Base-by-base conservation (phyloP, 805 yeast species). In the Candida manassasensis region DNA sequence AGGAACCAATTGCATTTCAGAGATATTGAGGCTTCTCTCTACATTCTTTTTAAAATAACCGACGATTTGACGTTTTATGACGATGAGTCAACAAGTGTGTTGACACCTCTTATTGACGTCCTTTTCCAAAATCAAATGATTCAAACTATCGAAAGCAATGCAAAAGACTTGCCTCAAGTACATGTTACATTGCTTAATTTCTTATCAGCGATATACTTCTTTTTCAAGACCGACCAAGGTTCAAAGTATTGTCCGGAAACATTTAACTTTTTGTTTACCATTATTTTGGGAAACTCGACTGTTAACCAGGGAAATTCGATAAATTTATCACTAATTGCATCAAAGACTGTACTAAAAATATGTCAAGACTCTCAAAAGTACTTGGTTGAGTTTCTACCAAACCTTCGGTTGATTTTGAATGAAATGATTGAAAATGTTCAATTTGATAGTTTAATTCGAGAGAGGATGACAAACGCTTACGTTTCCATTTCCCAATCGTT, bases 401-500 rank as follows among this genome's bases (percentile, higher is more conserved):
- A 64, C 36, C 71, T 79, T 44, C 77, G 77, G 40, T 48, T 50
- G 0, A 57, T 78, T 2, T 56, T 78, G 5, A 44, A 59, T 6
- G 73, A 70, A 32, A 69, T 77, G 73, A 49, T 79, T 7, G 54
- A 54, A 10, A 64, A 67, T 34, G 38, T 52, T 0, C 39, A 50
- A 0, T 55, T 71, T 10, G 75, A 68, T 36, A 43, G 69, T 16
- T 53, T 73, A 31, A 73, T 77, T 4, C 58, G 84, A 42, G 79
- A 79, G 47, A 63, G 84, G 39, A 63, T 84, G 54, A 66, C 75
- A 25, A 73, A 77, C 41, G 71, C 89, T 0, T 73, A 77, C 48
- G 71, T 82, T 4, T 79, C 80, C 12, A 75, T 84, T 29, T 64
- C 80, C 19, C 81, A 78, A 48, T 66, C 77, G 16, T 55, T 72